Base-by-base conservation (phyloP, 495 filamentous ascomycete species). In the Xylaria curta region DNA sequence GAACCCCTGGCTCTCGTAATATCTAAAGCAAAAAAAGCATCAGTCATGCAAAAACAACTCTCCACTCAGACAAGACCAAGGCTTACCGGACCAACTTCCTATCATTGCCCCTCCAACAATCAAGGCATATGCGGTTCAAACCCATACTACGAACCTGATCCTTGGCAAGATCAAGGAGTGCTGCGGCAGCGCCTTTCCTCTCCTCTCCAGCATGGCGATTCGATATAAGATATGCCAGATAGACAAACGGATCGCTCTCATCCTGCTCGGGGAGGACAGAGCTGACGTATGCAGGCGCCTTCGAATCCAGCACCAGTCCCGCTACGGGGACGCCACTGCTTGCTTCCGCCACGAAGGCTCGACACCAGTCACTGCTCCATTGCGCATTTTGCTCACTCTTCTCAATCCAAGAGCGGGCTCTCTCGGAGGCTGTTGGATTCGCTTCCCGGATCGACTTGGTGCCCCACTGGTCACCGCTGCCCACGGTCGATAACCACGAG, bases 41-140 rank as follows among this genome's bases (percentile, higher is more conserved):
- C 49, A 53, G 49, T 53, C 19, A 53, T 8, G 36, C 19, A n/a
- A 53, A 7, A 21, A 53, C 19, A 53, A 53, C n/a, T 53, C 8
- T 24, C 49, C 19, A n/a, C 49, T 53, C 49, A 53, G 49, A 9
- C n/a, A 53, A 53, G 49, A 21, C 36, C 49, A 9, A n/a, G 49
- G 49, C 49, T 53, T 53, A 53, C 49, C 49, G 49, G 49, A 53
- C 49, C 49, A 53, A 53, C 49, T 53, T 53, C 5, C 49, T n/a
- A 53, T 53, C 49, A 7, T 53, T 53, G 49, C 49, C 49, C 19
- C 49, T n/a, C 49, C 49, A 53, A 53, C 49, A 53, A 26, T 53
- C 49, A 53, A 53, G 49, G 49, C 49, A 53, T 53, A 53, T 53
- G 49, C 49, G 49, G 49, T 53, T 53, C 49, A 53, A 53, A 7